Conservation (phyloP, 2,329 filamentous ascomycete genomes). For the Cordyceps sp. region DNA sequence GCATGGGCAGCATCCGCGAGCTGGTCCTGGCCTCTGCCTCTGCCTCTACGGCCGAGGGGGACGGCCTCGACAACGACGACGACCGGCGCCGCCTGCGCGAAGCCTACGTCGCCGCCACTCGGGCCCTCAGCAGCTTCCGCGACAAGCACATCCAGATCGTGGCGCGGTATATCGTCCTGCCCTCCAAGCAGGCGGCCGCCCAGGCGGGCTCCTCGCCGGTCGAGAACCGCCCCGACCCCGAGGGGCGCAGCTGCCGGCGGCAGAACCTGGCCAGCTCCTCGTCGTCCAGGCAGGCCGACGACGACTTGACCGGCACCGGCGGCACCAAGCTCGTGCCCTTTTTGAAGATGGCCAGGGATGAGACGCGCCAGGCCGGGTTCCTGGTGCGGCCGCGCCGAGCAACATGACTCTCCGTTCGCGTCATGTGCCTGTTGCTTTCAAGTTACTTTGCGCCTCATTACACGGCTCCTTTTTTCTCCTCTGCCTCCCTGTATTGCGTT, state of each 20-base stretch:
- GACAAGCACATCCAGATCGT: slow-evolving; percentile 85
- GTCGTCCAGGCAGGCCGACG: slow-evolving; percentile 12
- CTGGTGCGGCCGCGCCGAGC: too few relatives aligned
- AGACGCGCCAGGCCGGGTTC: slow-evolving; percentile 42
- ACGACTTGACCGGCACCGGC: slow-evolving; percentile 62
- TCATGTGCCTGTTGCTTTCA: too few relatives aligned
- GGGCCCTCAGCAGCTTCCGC: slow-evolving; percentile 58
- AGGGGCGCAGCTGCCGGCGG: too few relatives aligned
- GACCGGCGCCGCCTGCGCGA: slow-evolving; percentile 26
- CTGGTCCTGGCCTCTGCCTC: slow-evolving; percentile 46
- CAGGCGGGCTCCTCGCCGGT: not conserved
- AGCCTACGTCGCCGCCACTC: slow-evolving; percentile 55
- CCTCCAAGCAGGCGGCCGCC: slow-evolving; percentile 31
- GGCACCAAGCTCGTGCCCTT: slow-evolving; percentile 82
- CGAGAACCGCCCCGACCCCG: too few relatives aligned
- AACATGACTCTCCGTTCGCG: too few relatives aligned
- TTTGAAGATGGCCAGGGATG: slow-evolving; percentile 73
- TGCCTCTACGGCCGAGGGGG: too few relatives aligned
- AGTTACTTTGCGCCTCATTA: too few relatives aligned
- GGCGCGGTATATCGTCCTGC: slow-evolving; percentile 75
- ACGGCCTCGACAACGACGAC: slow-evolving; percentile 32
- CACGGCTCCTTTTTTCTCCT: too few relatives aligned
- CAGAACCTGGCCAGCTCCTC: slow-evolving; percentile 30
- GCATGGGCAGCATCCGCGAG: slow-evolving; percentile 57
- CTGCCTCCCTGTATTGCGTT: too few relatives aligned